Evolutionary conservation across 2,329 filamentous ascomycete species (phyloP), one percentile per base, ranked within the genome.

Genomic region (Talaromyces sp.): DNA sequence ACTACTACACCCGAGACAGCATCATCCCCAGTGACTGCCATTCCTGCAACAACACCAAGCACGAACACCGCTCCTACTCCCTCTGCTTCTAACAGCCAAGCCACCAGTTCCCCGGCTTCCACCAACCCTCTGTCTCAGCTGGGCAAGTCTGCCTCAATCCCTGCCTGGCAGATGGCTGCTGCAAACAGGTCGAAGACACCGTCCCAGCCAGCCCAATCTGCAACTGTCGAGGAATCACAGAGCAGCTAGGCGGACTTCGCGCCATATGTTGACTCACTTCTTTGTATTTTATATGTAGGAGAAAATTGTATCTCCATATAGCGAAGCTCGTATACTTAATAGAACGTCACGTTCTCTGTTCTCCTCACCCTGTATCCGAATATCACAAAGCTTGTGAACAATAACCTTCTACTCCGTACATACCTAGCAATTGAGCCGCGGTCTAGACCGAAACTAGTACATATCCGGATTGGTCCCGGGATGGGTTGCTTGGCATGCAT

Each of bases 131-230:
- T 87, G 35, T 74, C 78, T 19, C 75, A 77, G 31, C 73, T 84
- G 66, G 80, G 83, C 64, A 79, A 81, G 68, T 77, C 84, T 43
- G 89, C 90, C 11, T 87, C 89, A 11, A 93, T 93, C 69, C 90
- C 90, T 4, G 86, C 90, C 4, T 93, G 90, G 90, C 90, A 93
- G 78, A 85, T 92, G 83, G 89, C 89, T 57, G 87, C 88, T 74
- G 82, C 87, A 37, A 87, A 85, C 71, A 86, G 76, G 63, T 73
- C 76, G 39, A 80, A 79, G 71, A 68, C 60, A 64, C 69, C 71
- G 4, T 71, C 75, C 35, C 72, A 73, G 37, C 68, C 76, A 54
- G 67, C 68, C 41, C 63, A 72, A 9, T 66, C 68, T 33, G 69
- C 65, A 63, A 47, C 71, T 7, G 65, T 65, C 56, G 67, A 67